A percentile compares a stretch with the other conserved stretches of the same genome.
Conservation (phyloP, 495 filamentous ascomycete species). For the Neurospora sp. region DNA sequence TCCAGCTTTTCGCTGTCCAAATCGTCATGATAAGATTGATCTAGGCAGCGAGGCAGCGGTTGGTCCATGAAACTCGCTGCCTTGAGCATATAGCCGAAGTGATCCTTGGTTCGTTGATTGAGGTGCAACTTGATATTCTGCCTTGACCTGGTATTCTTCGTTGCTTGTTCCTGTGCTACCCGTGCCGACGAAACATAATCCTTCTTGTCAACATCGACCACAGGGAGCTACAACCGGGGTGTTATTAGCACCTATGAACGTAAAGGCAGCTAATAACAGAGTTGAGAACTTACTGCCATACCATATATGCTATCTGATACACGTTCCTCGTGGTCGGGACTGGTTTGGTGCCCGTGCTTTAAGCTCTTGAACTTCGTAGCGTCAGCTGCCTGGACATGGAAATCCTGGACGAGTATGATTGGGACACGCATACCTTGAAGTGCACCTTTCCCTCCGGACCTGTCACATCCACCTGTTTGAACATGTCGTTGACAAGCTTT, state of each 20-base stretch:
- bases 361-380: background rate
- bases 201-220: constrained; percentile 3
- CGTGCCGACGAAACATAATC: background rate
- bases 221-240: background rate
- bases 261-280: background rate
- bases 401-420: background rate
- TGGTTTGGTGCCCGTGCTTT: background rate
- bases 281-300: background rate
- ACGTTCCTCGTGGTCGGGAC: background rate
- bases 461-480: background rate
- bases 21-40: constrained; percentile 6
- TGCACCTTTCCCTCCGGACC: constrained; percentile 1
- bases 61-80: background rate
- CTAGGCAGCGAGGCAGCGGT: constrained; percentile 1
- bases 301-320: background rate
- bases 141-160: background rate
- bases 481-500: background rate
- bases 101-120: background rate
- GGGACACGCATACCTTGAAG: background rate
- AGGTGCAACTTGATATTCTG: background rate
- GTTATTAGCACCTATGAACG: background rate
- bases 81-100: background rate
- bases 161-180: background rate
- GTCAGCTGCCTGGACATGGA: background rate
- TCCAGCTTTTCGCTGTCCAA: background rate